Conservation (phyloP, 495 filamentous ascomycete genomes). For the Aspergillus incahuasiensis region DNA sequence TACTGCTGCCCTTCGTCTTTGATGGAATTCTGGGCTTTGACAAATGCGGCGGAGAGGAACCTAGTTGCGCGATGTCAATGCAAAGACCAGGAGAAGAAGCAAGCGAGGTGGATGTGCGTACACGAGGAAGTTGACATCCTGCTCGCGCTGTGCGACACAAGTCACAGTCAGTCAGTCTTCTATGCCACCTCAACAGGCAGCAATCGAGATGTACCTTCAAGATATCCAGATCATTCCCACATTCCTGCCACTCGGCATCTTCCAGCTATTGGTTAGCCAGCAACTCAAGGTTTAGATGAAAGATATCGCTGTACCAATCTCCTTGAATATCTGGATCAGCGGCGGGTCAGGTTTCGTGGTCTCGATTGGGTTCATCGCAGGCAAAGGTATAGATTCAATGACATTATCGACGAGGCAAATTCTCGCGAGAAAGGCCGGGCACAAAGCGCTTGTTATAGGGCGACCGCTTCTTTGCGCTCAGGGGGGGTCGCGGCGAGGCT, state of each 20-base stretch:
- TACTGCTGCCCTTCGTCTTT: neutral
- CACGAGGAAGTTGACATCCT: neutral
- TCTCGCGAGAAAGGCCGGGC: neutral
- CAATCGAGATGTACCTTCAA: neutral
- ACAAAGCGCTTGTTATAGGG: neutral
- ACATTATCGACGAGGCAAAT: neutral
- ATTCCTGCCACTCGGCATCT: neutral
- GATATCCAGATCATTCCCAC: neutral
- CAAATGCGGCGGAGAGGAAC: neutral
- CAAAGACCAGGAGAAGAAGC: no score
- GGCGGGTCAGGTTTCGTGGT: neutral
- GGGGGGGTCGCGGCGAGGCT: neutral
- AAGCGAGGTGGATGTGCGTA: neutral
- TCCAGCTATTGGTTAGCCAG: neutral
- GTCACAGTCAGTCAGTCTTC: neutral
- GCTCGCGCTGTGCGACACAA: neutral
- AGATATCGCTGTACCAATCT: slow-evolving; percentile 1
- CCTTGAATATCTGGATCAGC: slow-evolving; percentile 2
- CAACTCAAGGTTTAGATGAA: neutral
- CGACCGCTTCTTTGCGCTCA: neutral
- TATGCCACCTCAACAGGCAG: neutral
- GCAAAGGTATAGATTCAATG: neutral
- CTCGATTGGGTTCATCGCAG: neutral
- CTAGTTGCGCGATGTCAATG: neutral
- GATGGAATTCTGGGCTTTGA: no score